Conservation (phyloP, 2,329 filamentous ascomycete species). For the Coniochaeta sp. region DNA sequence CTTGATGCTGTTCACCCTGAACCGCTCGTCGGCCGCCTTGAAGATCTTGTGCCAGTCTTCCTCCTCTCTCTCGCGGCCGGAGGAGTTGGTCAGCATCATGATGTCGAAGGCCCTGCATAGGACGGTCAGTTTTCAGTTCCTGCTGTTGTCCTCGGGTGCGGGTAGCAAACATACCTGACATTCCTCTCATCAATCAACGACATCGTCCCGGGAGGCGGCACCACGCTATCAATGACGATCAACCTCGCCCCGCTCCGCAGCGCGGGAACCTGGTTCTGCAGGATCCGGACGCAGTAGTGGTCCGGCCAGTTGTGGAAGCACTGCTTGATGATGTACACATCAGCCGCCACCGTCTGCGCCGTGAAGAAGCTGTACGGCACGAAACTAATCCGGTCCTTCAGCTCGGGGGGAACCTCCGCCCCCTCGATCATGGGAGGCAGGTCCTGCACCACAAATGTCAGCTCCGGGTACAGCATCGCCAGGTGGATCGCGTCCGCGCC, state of each 20-base stretch:
- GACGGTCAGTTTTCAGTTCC: neutral
- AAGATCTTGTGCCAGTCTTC: neutral
- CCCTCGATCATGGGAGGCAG: neutral
- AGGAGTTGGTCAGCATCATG: neutral
- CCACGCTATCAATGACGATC: conserved; percentile 7
- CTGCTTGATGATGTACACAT: conserved; percentile 14
- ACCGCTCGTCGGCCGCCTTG: neutral
- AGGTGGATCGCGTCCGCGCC: conserved; percentile 1
- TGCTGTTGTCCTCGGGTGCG: neutral
- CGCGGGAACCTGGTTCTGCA: conserved; percentile 11
- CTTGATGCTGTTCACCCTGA: neutral
- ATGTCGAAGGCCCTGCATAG: neutral
- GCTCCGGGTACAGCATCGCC: conserved; percentile 1
- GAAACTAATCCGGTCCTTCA: neutral
- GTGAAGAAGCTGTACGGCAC: neutral
- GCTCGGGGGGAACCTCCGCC: neutral
- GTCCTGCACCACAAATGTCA: neutral
- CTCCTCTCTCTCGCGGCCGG: neutral
- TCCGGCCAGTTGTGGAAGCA: conserved; percentile 15
- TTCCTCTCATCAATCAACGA: neutral
- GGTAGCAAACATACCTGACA: neutral
- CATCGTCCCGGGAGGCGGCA: neutral
- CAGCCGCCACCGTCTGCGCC: neutral
- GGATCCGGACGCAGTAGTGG: conserved; percentile 12
- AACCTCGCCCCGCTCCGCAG: conserved; percentile 11